Conservation (phyloP, 176 grass and related monocot genomes). For the Alloteropsis semialata region DNA sequence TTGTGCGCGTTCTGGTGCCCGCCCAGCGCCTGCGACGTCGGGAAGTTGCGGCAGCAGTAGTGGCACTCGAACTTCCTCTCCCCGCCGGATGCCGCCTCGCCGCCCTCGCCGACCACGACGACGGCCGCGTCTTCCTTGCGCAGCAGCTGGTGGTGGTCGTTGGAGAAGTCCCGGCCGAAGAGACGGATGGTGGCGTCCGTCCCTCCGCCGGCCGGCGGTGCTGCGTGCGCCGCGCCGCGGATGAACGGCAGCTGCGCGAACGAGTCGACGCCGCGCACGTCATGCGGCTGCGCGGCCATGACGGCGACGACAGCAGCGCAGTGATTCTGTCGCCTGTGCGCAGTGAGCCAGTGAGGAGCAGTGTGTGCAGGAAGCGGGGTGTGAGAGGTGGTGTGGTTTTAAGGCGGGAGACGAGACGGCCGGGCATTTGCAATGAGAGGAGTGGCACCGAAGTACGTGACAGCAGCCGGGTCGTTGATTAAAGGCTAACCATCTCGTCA, state of each 20-base stretch:
- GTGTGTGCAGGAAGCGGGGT: neutral
- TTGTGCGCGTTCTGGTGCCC: conserved; percentile 99
- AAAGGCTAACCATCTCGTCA: conserved; percentile 14
- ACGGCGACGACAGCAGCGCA: neutral
- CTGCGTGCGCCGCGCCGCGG: neutral
- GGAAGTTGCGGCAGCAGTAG: conserved; percentile 98
- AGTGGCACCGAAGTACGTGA: conserved; percentile 3
- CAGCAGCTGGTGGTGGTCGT: conserved; percentile 20
- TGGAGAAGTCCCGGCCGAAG: conserved; percentile 79
- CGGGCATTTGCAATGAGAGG: neutral
- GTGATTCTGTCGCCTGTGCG: neutral
- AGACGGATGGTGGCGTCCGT: conserved; percentile 58
- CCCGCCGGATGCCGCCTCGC: neutral
- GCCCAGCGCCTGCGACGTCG: conserved; percentile 91
- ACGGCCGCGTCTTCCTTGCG: neutral
- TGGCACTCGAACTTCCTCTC: conserved; percentile 87
- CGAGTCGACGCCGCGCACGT: conserved; percentile 43
- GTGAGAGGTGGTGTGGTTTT: conserved; percentile 27
- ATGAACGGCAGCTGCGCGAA: conserved; percentile 55
- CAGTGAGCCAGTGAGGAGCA: neutral
- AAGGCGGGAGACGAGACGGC: conserved; percentile 1
- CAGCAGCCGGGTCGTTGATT: conserved; percentile 15
- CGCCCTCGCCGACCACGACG: neutral
- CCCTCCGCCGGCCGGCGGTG: neutral
- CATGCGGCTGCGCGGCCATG: conserved; percentile 48